Evolutionary conservation across 305 asterid species (phyloP), one percentile per base, ranked within the genome.

Genomic region (Fraxinus floribunda): DNA sequence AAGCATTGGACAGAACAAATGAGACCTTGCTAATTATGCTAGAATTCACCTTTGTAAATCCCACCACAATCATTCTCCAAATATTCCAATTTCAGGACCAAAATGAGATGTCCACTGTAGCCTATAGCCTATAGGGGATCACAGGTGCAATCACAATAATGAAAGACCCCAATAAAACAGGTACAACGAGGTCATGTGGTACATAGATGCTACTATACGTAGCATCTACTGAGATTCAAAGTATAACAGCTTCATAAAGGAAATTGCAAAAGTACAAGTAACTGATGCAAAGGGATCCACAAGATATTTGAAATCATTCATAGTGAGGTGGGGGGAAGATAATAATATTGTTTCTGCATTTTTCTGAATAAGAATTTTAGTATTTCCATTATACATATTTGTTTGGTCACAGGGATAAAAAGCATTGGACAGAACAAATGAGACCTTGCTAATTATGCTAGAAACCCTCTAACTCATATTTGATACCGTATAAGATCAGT

Each of bases 401-500:
- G 7, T 29, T 70, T 70, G 39, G 13, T 1, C 41, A 30, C 75
- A 29, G 20, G 75, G 41, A 70, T 5, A 70, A 30, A 70, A 30
- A 70, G 75, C 39, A 13, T 11, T 30, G 8, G 75, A 30, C 20
- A 15, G 38, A 70, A 70, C 39, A 70, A 30, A 30, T 30, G 41
- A 70, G 75, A 70, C 18, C 9, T 7, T 70, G 38, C 18, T 11
- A 68, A 68, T 13, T 68, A 68, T 29, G 38, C 41, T 70, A 29
- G 39, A 29, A 70, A 1, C 29, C 39, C 22, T 70, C 75, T 13
- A 3, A 70, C 75, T 30, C 9, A 30, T 30, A 68, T 70, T 70
- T 29, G 24, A 70, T 5, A 13, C 22, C 3, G 9, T n/a, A n/a
- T 76, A 41, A 79, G 82, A 73, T 89, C 87, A 94, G 60, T 85